phyloP scores from a whole-genome alignment of 2,329 filamentous ascomycete species.

The Alternaria alternata region DNA sequence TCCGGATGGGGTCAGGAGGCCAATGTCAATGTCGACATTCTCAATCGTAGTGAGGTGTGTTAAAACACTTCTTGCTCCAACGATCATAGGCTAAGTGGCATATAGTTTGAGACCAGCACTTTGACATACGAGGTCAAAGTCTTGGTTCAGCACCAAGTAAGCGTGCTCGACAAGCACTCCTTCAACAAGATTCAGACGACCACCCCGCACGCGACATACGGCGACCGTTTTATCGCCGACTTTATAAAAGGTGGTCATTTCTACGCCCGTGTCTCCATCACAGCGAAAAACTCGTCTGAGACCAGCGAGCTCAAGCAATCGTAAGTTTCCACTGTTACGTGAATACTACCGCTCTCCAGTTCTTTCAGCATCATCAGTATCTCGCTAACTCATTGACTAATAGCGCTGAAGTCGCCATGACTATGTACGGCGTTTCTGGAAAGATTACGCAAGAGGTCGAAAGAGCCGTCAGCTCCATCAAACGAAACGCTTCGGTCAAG shows the following conservation, averaged over 20 bases:
- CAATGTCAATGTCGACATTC: neutral
- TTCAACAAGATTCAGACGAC: neutral
- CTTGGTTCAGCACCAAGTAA: conserved; percentile 1
- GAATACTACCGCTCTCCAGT: neutral
- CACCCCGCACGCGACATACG: neutral
- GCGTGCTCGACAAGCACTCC: neutral
- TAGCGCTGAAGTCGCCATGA: neutral
- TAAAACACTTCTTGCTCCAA: neutral
- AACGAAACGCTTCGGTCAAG: neutral
- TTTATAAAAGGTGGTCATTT: neutral
- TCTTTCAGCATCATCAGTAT: neutral
- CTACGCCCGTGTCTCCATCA: conserved; percentile 1
- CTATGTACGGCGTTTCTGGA: neutral
- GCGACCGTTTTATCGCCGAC: neutral
- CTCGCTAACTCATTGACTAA: neutral
- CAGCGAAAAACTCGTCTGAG: neutral
- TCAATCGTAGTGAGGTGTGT: neutral
- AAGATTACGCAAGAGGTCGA: conserved; percentile 1
- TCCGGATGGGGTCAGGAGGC: neutral
- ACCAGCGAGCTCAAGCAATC: neutral
- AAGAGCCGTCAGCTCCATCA: neutral
- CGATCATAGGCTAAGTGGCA: neutral
- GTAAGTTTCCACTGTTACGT: neutral
- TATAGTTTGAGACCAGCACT: neutral
- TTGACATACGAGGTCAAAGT: neutral